Base-by-base conservation (phyloP, 2,329 filamentous ascomycete species). In the Epichloe baconii region DNA sequence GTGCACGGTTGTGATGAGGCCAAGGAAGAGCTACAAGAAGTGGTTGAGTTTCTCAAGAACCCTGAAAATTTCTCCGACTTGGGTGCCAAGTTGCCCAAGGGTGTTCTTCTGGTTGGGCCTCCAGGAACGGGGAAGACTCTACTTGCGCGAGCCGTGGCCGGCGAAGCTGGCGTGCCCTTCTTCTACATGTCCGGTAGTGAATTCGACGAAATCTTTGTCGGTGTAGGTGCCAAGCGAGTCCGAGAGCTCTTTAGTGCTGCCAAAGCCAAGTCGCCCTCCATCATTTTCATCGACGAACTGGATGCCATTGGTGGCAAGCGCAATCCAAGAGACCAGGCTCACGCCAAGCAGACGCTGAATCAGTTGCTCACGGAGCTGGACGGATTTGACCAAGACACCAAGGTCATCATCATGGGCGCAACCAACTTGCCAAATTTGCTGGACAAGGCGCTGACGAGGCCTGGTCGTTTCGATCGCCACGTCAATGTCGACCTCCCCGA, bases 181-280 rank as follows among this genome's bases (percentile, higher is more conserved):
- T 98, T 97, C 77, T 98, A 96, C 77, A 97, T 98, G 91, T 98
- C 93, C 63, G 93, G 93, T 48, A 95, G 88, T 53, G 93, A 98
- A 67, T 98, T 98, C 64, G 93, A 98, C 63, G 93, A 98, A 69
- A 85, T 98, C 49, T 98, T 96, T 63, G 94, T 98, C 37, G 93
- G 93, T 64, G 93, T 98, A 50, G 89, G 90, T 64, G 89, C 89
- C 44, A 95, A 98, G 75, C 86, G 93, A 62, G 91, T 98, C 47
- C 88, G 93, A 53, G 93, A 96, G 55, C 78, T 95, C n/a, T 95
- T 95, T 66, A 71, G 76, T 44, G 82, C 86, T 51, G 91, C 91
- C 57, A 87, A 89, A 58, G 68, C 76, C 56, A 96, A 97, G 71
- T 83, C 89, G 3, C 91, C 91, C 26, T 80, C 88, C 15, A 98